phyloP scores from a whole-genome alignment of 345 rosid species.

The Hirschfeldia incana region DNA sequence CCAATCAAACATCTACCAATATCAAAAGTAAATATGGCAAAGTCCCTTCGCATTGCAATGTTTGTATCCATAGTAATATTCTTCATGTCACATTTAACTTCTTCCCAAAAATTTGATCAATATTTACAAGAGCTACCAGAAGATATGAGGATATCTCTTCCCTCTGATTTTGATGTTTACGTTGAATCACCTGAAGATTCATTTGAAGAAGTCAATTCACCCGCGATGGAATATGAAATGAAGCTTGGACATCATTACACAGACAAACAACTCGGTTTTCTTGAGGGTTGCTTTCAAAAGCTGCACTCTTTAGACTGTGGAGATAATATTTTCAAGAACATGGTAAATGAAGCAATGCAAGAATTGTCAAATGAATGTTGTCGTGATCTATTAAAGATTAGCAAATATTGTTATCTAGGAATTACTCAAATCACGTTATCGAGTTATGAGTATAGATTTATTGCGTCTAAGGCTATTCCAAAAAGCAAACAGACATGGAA shows the following conservation, averaged over 20 bases:
- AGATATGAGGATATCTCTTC: constrained; percentile 14
- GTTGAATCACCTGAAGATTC: constrained; percentile 7
- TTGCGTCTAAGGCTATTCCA: constrained; percentile 20
- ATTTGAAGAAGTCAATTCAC: not conserved
- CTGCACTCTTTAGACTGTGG: not conserved
- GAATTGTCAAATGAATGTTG: constrained; percentile 1
- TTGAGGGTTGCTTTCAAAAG: not conserved
- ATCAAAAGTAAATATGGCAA: constrained; percentile 29
- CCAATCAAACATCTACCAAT: not conserved
- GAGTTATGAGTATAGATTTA: constrained; percentile 1
- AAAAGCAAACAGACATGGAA: constrained; percentile 24
- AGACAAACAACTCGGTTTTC: not conserved
- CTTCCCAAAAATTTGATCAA: not conserved
- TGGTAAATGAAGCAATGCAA: too few relatives aligned
- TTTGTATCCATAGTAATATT: not conserved
- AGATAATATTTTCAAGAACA: not conserved
- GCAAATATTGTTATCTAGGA: constrained; percentile 19
- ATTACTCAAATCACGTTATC: not conserved
- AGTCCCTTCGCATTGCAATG: constrained; percentile 11
- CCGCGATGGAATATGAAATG: not conserved
- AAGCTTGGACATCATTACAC: not conserved
- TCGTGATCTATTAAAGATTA: not conserved
- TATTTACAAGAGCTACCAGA: not conserved
- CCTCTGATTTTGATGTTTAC: not conserved
- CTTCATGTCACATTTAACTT: not conserved